A percentile compares a stretch with the other conserved stretches of the same genome.
Evolutionary conservation across 352 stramenopile genomes (phyloP).

Genomic region (Phytophthora tentaculata): DNA sequence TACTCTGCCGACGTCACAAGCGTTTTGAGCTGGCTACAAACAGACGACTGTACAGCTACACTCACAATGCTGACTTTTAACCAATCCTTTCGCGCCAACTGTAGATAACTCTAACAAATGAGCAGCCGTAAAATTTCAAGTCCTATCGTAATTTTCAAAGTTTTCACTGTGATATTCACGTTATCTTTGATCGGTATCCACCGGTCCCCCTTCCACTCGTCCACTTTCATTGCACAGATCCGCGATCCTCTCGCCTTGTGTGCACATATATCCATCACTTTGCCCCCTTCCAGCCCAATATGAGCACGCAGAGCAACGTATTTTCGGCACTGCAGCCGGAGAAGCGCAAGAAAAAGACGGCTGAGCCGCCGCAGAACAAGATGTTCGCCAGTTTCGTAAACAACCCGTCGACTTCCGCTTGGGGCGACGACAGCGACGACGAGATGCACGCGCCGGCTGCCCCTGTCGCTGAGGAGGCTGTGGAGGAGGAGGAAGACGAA

Average conservation of each 20-base stretch:
- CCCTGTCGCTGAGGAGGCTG: conserved; percentile 44
- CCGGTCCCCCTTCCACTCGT: conserved; percentile 24
- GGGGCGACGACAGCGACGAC: conserved; percentile 77
- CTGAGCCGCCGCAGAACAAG: conserved; percentile 49
- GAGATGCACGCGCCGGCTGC: conserved; percentile 54
- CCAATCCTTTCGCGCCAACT: conserved; percentile 24
- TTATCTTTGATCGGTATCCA: conserved; percentile 14
- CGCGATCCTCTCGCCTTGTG: conserved; percentile 11
- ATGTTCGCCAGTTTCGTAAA: conserved; percentile 78
- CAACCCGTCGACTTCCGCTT: conserved; percentile 70
- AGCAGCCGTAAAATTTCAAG: not conserved
- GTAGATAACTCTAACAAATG: not conserved
- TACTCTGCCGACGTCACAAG: conserved; percentile 17
- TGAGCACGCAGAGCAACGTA: conserved; percentile 47
- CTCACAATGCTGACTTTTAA: not conserved
- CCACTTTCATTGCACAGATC: conserved; percentile 5
- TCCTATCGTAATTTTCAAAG: not conserved
- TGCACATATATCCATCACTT: not conserved
- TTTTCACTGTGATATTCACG: not conserved
- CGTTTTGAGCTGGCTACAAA: conserved; percentile 14
- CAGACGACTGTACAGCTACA: conserved; percentile 1
- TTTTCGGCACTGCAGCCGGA: conserved; percentile 61
- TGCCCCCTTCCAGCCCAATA: conserved; percentile 1
- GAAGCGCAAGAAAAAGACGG: conserved; percentile 71
- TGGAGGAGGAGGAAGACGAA: conserved; percentile 54